These are phyloP conservation scores for Boeremia exigua DNA, from an alignment of 2,329 filamentous ascomycete species.

Conservation along the genomic window DNA sequence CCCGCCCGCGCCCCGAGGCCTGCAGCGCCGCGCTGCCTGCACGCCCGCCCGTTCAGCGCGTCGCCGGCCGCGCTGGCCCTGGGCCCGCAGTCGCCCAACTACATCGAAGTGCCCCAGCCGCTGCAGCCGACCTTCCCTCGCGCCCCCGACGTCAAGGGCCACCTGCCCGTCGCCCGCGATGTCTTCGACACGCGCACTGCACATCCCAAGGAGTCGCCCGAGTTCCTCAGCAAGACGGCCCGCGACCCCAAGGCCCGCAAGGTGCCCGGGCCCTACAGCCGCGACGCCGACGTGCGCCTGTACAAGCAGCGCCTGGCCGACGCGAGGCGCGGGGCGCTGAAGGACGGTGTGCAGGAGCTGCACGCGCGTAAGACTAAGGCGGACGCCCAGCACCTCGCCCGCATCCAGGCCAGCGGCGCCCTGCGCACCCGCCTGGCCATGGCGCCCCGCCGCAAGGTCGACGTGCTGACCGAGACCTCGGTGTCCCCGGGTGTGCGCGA, in stretches of 20 bases:
- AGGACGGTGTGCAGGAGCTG: conserved; percentile 72
- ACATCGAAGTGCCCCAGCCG: conserved; percentile 79
- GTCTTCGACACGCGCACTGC: conserved; percentile 65
- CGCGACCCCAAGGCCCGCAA: conserved; percentile 57
- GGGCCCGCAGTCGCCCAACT: conserved; percentile 85
- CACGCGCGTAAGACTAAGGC: conserved; percentile 53
- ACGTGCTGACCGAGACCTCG: conserved; percentile 40
- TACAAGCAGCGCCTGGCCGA: conserved; percentile 80
- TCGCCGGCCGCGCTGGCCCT: conserved; percentile 58
- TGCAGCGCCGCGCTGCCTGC: conserved; percentile 20
- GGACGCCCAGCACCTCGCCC: conserved; percentile 29
- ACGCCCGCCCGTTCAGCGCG: conserved; percentile 49
- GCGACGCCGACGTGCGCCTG: conserved; percentile 57
- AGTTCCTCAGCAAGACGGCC: conserved; percentile 67
- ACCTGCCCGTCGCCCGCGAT: conserved; percentile 81
- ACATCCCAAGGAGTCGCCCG: conserved; percentile 61
- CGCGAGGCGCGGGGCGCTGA: conserved; percentile 72
- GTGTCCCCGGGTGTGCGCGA: conserved; percentile 41
- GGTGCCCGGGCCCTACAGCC: conserved; percentile 43
- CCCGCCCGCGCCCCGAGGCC: conserved; percentile 47
- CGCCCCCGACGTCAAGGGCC: conserved; percentile 69
- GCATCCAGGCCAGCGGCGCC: conserved; percentile 47
- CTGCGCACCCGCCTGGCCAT: conserved; percentile 60
- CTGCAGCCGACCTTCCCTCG: conserved; percentile 69
- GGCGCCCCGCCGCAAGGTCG: conserved; percentile 73